Evolutionary conservation across 139 green algal genomes (phyloP).

Genomic region (Volvox africanus): DNA sequence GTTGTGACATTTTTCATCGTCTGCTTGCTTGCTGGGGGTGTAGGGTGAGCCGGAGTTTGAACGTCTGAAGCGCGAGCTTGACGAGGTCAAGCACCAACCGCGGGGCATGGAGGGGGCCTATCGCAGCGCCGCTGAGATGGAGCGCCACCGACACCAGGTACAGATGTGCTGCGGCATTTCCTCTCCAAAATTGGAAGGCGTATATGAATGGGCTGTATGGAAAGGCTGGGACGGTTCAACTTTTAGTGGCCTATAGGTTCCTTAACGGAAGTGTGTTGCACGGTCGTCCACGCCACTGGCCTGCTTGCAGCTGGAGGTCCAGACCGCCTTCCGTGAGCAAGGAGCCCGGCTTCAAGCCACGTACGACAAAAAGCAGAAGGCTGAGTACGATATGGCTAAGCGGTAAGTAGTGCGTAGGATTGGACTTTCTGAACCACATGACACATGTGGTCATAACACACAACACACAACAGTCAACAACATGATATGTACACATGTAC

Average conservation of each 20-base stretch:
- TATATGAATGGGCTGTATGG: too few species aligned
- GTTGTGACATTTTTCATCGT: neutral
- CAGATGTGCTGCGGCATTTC: too few species aligned
- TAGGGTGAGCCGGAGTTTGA: conserved; percentile 90
- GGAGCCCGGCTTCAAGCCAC: conserved; percentile 80
- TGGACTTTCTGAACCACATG: neutral
- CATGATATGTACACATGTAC: too few species aligned
- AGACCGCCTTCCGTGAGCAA: conserved; percentile 89
- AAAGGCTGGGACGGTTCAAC: too few species aligned
- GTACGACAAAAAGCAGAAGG: conserved; percentile 81
- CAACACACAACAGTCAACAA: too few species aligned
- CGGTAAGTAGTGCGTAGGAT: conserved; percentile 50
- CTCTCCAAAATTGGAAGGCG: too few species aligned
- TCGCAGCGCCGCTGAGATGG: conserved; percentile 83
- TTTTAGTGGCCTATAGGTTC: too few species aligned
- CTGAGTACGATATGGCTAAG: conserved; percentile 80
- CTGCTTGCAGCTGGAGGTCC: conserved; percentile 86
- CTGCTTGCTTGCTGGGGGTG: neutral
- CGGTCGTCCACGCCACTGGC: neutral
- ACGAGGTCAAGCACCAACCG: conserved; percentile 84
- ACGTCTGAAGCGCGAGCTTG: conserved; percentile 85
- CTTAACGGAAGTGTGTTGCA: too few species aligned
- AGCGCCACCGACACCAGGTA: conserved; percentile 81
- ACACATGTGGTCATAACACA: too few species aligned
- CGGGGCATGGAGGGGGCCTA: conserved; percentile 80